Base-by-base conservation (phyloP, 225 moss, liverwort and hornwort genomes). In the Bryum argenteum region DNA sequence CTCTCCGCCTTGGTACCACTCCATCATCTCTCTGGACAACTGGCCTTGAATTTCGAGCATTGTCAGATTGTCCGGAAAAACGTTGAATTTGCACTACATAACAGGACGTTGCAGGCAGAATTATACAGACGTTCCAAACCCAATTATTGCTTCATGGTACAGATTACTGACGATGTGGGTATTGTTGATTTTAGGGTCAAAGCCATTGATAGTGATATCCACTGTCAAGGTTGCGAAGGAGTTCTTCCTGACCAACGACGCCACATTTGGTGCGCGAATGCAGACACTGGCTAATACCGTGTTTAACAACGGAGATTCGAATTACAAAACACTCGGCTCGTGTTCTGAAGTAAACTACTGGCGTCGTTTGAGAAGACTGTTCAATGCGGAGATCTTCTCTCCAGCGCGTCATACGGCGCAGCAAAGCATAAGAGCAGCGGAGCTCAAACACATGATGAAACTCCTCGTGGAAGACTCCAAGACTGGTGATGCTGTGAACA, bases 361-460 rank as follows among this genome's bases (percentile, higher is more conserved):
- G 71, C 51, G 58, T 5, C 28, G 57, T 3, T 28, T 79, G 69
- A 52, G 60, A 5, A 37, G 22, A 20, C 0, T 71, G 17, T 51
- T 0, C 42, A 71, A 74, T 6, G 11, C 70, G 2, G 58, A 82
- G 57, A 43, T 82, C 11, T 78, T 82, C 28, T 78, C 73, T 23
- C 71, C 75, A 0, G 24, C 8, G 41, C 47, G 64, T 13, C 73
- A 70, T 26, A 55, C 45, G 2, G 66, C 71, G 15, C 65, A 75
- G 11, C 20, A 33, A 10, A 15, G 12, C 8, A 37, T 40, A 1
- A 15, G 71, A 7, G 52, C 23, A 4, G 14, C 57, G 43, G 75
- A 80, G 63, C 40, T 83, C n/a, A 63, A 58, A 10, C 14, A 52
- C 61, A 83, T 68, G 83, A 15, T 83, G 66, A 58, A 23, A 11